phyloP scores from a whole-genome alignment of 1,284 basidiomycete genomes.

The Cryptococcus hybrid region DNA sequence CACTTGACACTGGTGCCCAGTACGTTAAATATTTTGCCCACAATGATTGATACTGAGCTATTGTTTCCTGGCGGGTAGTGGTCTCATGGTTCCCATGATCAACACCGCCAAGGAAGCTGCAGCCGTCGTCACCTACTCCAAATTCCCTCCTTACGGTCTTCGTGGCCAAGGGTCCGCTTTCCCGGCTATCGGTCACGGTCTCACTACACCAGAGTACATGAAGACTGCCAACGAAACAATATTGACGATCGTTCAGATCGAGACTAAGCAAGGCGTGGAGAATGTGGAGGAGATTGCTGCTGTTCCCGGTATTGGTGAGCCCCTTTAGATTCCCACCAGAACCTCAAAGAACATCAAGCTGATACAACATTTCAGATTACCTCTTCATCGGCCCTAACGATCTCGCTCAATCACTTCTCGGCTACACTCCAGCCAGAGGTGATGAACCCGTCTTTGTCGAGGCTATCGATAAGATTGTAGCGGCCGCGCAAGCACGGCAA shows the following conservation, averaged over 20 bases:
- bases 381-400: conserved; percentile 45
- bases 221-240: conserved; percentile 29
- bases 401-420: conserved; percentile 35
- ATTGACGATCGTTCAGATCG: conserved; percentile 36
- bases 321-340: too few relatives aligned
- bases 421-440: conserved; percentile 32
- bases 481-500: conserved; percentile 33
- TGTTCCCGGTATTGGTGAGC: conserved; percentile 34
- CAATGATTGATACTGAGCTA: neutral
- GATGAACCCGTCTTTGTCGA: conserved; percentile 31
- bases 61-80: conserved; percentile 13
- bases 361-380: conserved; percentile 19
- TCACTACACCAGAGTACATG: conserved; percentile 35
- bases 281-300: conserved; percentile 38
- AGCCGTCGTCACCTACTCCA: conserved; percentile 26
- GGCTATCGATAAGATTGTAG: conserved; percentile 31
- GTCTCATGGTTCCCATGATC: conserved; percentile 37
- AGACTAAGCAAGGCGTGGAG: conserved; percentile 29
- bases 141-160: conserved; percentile 37
- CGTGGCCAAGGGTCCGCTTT: conserved; percentile 41
- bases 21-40: conserved; percentile 14
- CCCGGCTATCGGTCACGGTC: conserved; percentile 27
- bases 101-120: conserved; percentile 34
- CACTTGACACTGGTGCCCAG: conserved; percentile 43
- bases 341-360: neutral